Evolutionary conservation across 2,329 filamentous ascomycete genomes (phyloP), one percentile per base, ranked within the genome.

Genomic region (Botrytis elliptica): DNA sequence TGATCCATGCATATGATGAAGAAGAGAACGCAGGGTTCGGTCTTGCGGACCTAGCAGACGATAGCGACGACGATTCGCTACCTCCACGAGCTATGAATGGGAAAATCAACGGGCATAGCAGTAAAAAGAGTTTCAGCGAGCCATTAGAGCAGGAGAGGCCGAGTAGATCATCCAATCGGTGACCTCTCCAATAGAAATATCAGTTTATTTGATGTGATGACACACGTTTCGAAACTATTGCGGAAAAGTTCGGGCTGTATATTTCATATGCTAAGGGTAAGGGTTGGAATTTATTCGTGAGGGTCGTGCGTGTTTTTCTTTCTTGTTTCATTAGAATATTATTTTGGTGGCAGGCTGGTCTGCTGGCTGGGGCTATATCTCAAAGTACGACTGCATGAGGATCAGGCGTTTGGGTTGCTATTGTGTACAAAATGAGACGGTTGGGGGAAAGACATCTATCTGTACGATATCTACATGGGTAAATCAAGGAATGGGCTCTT

Each of bases 1-100:
- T 98, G 38, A 97, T 98, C 82, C 92, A 92, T 75, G 92, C 91
- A 18, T 98, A 97, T 79, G 95, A 98, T 79, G 90, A 96, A 75
- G 95, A 98, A 81, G 90, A 92, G 78, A 87, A 86, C 63, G 87
- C 87, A 60, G 89, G 88, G 8, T 93, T 97, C 76, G 93, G 93
- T 59, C 85, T 98, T 65, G 89, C 89, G 22, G 93, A 97, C 78
- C 85, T 98, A 57, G 88, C 92, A 3, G 92, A 95, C 77, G 93
- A 96, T 75, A 92, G 88, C 77, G 91, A 93, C 44, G 90, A 90
- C 46, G 80, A 79, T 44, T 75, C 73, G n/a, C 67, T 68, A 40
- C 76, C 74, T 20, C 70, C 72, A 12, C 69, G 66, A 22, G 73
- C 70, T 71, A 73, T 73, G 16, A 81, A 81, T 71, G 79, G 78